A percentile compares a stretch with the other conserved stretches of the same genome.
phyloP scores from a whole-genome alignment of 139 green algal genomes.

The Chlorella sp. region DNA sequence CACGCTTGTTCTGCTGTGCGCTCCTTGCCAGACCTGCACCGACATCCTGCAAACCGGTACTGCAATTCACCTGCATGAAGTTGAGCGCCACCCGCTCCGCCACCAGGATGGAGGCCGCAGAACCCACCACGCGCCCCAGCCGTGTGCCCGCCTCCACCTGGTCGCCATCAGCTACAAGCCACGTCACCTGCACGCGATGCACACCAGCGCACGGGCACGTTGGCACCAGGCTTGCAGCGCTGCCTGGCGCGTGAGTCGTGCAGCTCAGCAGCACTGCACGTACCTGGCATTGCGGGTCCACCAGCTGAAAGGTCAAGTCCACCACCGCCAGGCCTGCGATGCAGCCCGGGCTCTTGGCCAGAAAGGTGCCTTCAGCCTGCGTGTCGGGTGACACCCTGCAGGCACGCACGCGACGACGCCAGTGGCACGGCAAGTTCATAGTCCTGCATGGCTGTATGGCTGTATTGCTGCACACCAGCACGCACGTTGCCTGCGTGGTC shows the following conservation, averaged over 20 bases:
- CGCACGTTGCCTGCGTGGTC: conserved; percentile 81
- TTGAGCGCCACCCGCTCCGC: conserved; percentile 95
- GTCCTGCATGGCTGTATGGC: not conserved
- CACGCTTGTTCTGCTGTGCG: too few relatives aligned
- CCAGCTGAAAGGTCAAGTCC: conserved; percentile 66
- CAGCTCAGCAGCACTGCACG: not conserved
- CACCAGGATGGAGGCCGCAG: conserved; percentile 80
- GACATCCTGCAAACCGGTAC: too few relatives aligned
- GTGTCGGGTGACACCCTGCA: conserved; percentile 68
- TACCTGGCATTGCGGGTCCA: conserved; percentile 74
- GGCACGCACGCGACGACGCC: not conserved
- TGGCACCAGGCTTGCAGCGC: not conserved
- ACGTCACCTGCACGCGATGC: conserved; percentile 11
- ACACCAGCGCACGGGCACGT: not conserved
- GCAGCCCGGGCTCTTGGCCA: conserved; percentile 87
- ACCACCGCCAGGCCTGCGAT: conserved; percentile 85
- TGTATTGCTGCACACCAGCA: not conserved
- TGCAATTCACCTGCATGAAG: conserved; percentile 97
- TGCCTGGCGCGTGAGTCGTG: not conserved
- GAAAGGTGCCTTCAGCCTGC: conserved; percentile 71
- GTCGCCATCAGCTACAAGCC: conserved; percentile 33
- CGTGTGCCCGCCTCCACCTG: conserved; percentile 41
- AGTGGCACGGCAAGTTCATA: not conserved
- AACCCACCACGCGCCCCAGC: conserved; percentile 63
- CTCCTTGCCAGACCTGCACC: too few relatives aligned